phyloP scores from a whole-genome alignment of 352 stramenopile species.

The Globisporangium emineosum region DNA sequence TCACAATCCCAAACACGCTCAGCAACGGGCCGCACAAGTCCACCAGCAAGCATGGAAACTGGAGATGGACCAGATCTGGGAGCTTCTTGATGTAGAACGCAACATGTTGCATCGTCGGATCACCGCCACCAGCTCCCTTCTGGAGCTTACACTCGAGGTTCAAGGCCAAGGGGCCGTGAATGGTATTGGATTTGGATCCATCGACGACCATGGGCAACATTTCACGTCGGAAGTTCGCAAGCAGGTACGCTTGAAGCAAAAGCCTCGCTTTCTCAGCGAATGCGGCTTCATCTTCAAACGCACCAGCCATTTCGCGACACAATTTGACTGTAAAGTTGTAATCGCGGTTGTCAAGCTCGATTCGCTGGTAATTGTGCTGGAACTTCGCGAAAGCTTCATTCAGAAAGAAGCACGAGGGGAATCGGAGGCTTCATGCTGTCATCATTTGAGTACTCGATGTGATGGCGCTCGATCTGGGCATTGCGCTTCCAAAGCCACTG shows the following conservation, averaged over 20 bases:
- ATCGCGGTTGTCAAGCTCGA: too few species aligned
- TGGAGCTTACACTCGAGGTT: conserved; percentile 25
- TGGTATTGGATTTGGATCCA: too few species aligned
- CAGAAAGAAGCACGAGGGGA: conserved; percentile 10
- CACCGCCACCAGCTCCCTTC: conserved; percentile 20
- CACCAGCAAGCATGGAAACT: conserved; percentile 26
- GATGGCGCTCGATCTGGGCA: conserved; percentile 15
- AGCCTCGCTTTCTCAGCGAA: too few species aligned
- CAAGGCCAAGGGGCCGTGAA: neutral
- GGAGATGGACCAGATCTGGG: conserved; percentile 17
- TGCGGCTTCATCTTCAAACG: too few species aligned
- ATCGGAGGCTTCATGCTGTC: neutral
- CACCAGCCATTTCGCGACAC: too few species aligned
- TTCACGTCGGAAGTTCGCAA: too few species aligned
- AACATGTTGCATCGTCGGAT: conserved; percentile 24
- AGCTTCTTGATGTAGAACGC: conserved; percentile 27
- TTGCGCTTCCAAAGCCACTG: conserved; percentile 22
- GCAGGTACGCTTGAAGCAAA: too few species aligned
- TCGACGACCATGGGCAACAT: too few species aligned
- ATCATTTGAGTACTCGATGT: too few species aligned
- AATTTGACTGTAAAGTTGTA: too few species aligned
- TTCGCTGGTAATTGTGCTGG: neutral
- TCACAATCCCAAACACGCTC: conserved; percentile 26
- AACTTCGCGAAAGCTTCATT: conserved; percentile 7
- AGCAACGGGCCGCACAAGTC: conserved; percentile 23